Evolutionary conservation across 1,284 basidiomycete species (phyloP).

Genomic region (Melampsora americana): DNA sequence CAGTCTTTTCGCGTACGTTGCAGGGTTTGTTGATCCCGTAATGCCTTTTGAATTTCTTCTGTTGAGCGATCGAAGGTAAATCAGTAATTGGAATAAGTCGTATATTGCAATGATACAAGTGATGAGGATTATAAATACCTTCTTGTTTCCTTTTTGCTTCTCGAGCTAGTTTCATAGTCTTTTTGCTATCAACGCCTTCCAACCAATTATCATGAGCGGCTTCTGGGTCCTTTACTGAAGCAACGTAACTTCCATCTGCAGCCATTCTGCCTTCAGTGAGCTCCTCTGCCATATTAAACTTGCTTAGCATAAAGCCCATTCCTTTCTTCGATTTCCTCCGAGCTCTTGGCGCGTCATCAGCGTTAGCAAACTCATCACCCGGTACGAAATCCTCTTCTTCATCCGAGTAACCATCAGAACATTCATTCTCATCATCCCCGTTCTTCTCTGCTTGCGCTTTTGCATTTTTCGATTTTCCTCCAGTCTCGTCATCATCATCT

Average conservation of each 20-base stretch:
- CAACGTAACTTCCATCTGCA: conserved; percentile 80
- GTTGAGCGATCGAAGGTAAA: conserved; percentile 64
- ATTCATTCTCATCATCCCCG: conserved; percentile 60
- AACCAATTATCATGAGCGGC: conserved; percentile 94
- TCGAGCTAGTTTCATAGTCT: conserved; percentile 77
- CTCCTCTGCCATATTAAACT: conserved; percentile 99
- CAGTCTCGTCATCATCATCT: conserved; percentile 52
- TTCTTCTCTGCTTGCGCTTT: conserved; percentile 45
- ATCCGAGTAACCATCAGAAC: conserved; percentile 58
- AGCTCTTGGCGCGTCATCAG: conserved; percentile 51
- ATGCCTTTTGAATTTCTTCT: conserved; percentile 58
- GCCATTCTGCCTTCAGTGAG: conserved; percentile 97
- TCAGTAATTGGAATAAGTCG: neutral
- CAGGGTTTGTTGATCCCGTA: conserved; percentile 5
- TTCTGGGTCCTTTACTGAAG: conserved; percentile 76
- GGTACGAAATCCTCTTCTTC: conserved; percentile 68
- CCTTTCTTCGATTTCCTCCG: conserved; percentile 66
- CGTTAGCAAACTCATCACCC: conserved; percentile 59
- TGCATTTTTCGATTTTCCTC: conserved; percentile 49
- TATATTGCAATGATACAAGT: neutral
- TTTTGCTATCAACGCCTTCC: conserved; percentile 73
- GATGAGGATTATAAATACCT: conserved; percentile 50
- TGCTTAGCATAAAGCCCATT: conserved; percentile 88
- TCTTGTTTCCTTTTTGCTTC: conserved; percentile 61
- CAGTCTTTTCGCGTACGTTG: conserved; percentile 32